These are phyloP conservation scores for Tylopilus sp. DNA, from an alignment of 1,284 basidiomycete species.

Conservation along the genomic window DNA sequence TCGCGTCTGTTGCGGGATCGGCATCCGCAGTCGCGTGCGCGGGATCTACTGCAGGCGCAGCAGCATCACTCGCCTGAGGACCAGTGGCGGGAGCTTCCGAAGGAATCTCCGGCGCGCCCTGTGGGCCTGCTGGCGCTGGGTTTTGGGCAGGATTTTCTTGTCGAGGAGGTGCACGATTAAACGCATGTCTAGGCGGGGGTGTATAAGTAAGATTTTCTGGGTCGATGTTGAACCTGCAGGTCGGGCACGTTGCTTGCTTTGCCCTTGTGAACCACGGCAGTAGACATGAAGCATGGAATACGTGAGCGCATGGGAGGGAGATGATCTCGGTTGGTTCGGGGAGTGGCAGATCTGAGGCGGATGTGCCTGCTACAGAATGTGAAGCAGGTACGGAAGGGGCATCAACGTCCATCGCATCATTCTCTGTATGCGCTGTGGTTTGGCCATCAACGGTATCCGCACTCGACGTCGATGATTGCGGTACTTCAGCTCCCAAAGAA, in stretches of 20 bases:
- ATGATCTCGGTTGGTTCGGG: slow-evolving; percentile 40
- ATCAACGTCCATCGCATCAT: slow-evolving; percentile 25
- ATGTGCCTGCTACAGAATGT: slow-evolving; percentile 4
- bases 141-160: slow-evolving; percentile 6
- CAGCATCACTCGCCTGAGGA: slow-evolving; percentile 2
- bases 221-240: slow-evolving; percentile 76
- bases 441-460: slow-evolving; percentile 7
- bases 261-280: slow-evolving; percentile 76
- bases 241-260: slow-evolving; percentile 73
- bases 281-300: slow-evolving; percentile 73
- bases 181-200: slow-evolving; percentile 22
- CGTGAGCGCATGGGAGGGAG: slow-evolving; percentile 70
- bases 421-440: slow-evolving; percentile 3
- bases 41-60: slow-evolving; percentile 1
- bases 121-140: slow-evolving; percentile 4
- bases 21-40: slow-evolving; percentile 1
- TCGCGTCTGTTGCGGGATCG: background rate
- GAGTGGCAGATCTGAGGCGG: slow-evolving; percentile 7
- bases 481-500: slow-evolving; percentile 18
- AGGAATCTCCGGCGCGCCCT: slow-evolving; percentile 5
- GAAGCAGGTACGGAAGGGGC: background rate
- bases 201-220: slow-evolving; percentile 65
- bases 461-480: slow-evolving; percentile 12
- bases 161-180: slow-evolving; percentile 13
- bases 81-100: background rate